These are phyloP conservation scores for Ustilago crameri DNA, from an alignment of 1,284 basidiomycete genomes.

Conservation along the genomic window DNA sequence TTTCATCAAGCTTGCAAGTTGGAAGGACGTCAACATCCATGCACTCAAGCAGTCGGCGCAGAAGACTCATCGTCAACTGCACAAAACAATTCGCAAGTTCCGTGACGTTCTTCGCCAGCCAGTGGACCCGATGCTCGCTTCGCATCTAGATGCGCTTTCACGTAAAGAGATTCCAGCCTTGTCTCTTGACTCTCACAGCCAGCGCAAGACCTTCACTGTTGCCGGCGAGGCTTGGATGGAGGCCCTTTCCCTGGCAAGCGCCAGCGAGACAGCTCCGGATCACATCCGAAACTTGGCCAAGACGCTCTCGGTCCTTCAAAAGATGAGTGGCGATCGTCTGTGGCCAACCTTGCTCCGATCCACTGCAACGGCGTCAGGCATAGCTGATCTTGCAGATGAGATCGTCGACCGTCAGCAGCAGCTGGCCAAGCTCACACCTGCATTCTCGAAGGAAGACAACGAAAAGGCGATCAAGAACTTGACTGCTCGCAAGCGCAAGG, in stretches of 20 bases:
- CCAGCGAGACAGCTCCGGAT: slow-evolving; percentile 26
- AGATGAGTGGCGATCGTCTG: slow-evolving; percentile 37
- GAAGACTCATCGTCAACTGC: slow-evolving; percentile 89
- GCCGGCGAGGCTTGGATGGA: slow-evolving; percentile 25
- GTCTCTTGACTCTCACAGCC: slow-evolving; percentile 18
- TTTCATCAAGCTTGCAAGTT: slow-evolving; percentile 94
- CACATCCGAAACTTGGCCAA: slow-evolving; percentile 49
- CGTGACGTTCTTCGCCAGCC: slow-evolving; percentile 86
- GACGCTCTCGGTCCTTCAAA: slow-evolving; percentile 46
- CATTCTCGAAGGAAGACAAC: slow-evolving; percentile 67
- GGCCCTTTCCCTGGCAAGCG: slow-evolving; percentile 16
- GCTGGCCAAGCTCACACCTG: slow-evolving; percentile 70
- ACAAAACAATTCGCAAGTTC: slow-evolving; percentile 91
- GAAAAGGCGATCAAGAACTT: slow-evolving; percentile 81
- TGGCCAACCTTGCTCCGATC: slow-evolving; percentile 37
- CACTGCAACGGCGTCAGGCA: slow-evolving; percentile 32
- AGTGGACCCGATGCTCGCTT: slow-evolving; percentile 66
- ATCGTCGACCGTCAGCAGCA: slow-evolving; percentile 78
- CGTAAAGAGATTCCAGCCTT: slow-evolving; percentile 46
- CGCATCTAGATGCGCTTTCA: slow-evolving; percentile 42
- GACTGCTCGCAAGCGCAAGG: slow-evolving; percentile 83
- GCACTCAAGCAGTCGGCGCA: slow-evolving; percentile 92
- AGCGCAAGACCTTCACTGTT: slow-evolving; percentile 5
- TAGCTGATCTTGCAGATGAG: slow-evolving; percentile 78
- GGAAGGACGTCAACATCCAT: slow-evolving; percentile 97